Evolutionary conservation across 495 filamentous ascomycete species (phyloP).

Genomic region (Aspergillus carlsbadensis): DNA sequence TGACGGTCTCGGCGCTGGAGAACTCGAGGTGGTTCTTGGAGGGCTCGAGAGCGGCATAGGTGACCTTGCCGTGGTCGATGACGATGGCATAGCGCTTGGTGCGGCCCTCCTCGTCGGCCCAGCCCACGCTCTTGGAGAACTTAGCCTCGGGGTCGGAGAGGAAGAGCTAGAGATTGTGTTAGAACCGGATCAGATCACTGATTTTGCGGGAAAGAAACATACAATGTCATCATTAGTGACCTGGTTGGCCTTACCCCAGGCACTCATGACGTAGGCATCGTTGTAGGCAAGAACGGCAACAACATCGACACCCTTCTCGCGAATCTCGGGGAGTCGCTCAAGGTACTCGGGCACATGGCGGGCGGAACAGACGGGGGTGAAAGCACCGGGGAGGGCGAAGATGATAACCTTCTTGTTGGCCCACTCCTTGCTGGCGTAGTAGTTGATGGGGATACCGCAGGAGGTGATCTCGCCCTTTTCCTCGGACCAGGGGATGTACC

Average conservation of each 20-base stretch:
- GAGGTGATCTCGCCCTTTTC: constrained; percentile 63
- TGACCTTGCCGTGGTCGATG: constrained; percentile 86
- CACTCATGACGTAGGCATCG: constrained; percentile 89
- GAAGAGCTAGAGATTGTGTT: constrained; percentile 65
- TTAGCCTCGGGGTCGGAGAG: constrained; percentile 72
- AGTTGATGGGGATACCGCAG: constrained; percentile 77
- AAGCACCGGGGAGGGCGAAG: constrained; percentile 87
- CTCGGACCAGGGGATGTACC: constrained; percentile 64
- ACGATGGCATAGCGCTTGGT: constrained; percentile 82
- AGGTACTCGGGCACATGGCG: constrained; percentile 87
- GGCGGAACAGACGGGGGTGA: constrained; percentile 91
- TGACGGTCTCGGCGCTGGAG: constrained; percentile 67
- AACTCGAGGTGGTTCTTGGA: constrained; percentile 67
- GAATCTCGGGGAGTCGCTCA: constrained; percentile 66
- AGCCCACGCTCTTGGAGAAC: constrained; percentile 83
- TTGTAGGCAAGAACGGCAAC: constrained; percentile 86
- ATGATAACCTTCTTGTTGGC: constrained; percentile 87
- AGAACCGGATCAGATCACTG: neutral
- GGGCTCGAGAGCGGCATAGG: constrained; percentile 80
- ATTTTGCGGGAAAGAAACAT: constrained; percentile 23
- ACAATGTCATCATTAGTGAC: constrained; percentile 79
- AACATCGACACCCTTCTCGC: constrained; percentile 81
- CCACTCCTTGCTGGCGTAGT: constrained; percentile 84
- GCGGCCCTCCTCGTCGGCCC: constrained; percentile 70
- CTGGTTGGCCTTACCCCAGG: constrained; percentile 93